Percentiles rank a stretch among this genome's conserved stretches.
Evolutionary conservation across 345 rosid genomes (phyloP).

Genomic region (Noccaea bulbosa): DNA sequence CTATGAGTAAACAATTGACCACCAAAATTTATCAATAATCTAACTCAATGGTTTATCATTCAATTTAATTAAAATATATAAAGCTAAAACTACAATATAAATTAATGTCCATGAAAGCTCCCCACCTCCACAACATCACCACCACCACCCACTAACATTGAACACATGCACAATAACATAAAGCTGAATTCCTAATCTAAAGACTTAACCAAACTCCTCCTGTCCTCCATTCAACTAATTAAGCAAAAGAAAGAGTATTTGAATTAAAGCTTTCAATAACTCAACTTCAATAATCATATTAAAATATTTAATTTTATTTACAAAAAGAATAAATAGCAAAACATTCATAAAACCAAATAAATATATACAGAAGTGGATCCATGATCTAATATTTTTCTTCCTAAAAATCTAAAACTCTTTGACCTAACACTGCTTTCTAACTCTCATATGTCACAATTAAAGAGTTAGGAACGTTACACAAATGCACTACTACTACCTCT

Average conservation of each 20-base stretch:
- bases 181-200: constrained; percentile 20
- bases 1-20: no score
- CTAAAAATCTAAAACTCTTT: constrained; percentile 24
- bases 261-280: constrained; percentile 9
- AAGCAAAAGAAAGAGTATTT: background rate
- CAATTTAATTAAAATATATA: background rate
- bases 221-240: constrained; percentile 3
- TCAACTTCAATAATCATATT: constrained; percentile 6
- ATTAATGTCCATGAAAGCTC: constrained; percentile 28
- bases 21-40: no score
- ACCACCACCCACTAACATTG: constrained; percentile 34
- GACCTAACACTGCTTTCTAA: constrained; percentile 34
- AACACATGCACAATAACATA: constrained; percentile 33
- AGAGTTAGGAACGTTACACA: constrained; percentile 41
- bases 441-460: constrained; percentile 37
- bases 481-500: constrained; percentile 19
- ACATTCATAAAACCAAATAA: constrained; percentile 18
- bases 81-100: background rate
- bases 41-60: background rate
- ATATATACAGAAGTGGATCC: constrained; percentile 33
- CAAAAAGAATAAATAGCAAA: background rate
- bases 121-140: constrained; percentile 25
- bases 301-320: constrained; percentile 26
- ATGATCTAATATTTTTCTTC: constrained; percentile 28
- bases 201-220: constrained; percentile 22